A percentile compares a stretch with the other conserved stretches of the same genome.
phyloP scores from a whole-genome alignment of 441 rosid species.

The Manihot esculenta region DNA sequence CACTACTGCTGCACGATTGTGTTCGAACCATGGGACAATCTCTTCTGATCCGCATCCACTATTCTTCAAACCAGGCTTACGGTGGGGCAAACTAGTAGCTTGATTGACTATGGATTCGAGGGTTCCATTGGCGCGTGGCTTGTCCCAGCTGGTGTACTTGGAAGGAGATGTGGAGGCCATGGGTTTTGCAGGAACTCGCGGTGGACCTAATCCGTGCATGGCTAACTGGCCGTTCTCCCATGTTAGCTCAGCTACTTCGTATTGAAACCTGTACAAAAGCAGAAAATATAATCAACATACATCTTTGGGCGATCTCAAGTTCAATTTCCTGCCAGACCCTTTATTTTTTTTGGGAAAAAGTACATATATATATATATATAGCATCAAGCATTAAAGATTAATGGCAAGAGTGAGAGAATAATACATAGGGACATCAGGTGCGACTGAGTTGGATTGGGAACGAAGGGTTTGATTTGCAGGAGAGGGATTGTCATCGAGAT shows the following conservation, averaged over 20 bases:
- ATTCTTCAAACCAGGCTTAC: constrained; percentile 24
- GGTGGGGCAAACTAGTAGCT: constrained; percentile 50
- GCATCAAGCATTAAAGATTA: not conserved
- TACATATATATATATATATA: too few species aligned
- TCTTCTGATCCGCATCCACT: constrained; percentile 24
- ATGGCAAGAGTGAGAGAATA: too few species aligned
- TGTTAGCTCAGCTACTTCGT: constrained; percentile 86
- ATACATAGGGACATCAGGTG: constrained; percentile 52
- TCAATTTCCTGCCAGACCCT: too few species aligned
- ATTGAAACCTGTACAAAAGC: constrained; percentile 47
- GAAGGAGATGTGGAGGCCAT: constrained; percentile 26
- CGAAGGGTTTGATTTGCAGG: constrained; percentile 32
- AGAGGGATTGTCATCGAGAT: constrained; percentile 46
- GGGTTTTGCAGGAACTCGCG: constrained; percentile 41
- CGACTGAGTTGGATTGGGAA: constrained; percentile 35
- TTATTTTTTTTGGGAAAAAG: too few species aligned
- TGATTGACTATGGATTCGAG: constrained; percentile 92
- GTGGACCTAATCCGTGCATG: constrained; percentile 71
- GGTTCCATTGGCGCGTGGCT: constrained; percentile 63
- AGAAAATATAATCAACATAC: not conserved
- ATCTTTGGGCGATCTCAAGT: too few species aligned
- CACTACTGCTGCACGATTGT: constrained; percentile 21
- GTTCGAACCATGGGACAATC: constrained; percentile 55
- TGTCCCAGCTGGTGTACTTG: constrained; percentile 53
- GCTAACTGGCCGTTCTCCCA: constrained; percentile 91